Evolutionary conservation across 306 rosid genomes (phyloP).

Genomic region (Hylodesmum podocarpum): DNA sequence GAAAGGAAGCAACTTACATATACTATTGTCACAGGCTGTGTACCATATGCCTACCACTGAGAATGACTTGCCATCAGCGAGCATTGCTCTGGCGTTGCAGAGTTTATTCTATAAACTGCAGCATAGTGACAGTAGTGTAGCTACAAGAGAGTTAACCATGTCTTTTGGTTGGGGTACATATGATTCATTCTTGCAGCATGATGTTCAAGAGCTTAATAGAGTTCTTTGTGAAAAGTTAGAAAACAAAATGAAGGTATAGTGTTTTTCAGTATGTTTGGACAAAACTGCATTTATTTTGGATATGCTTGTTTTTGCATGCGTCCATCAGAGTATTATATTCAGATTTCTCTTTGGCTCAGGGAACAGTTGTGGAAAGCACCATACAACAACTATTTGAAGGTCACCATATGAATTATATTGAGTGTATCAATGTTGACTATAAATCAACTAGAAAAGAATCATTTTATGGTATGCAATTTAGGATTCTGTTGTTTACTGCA

Average conservation of each 20-base stretch:
- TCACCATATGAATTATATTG: neutral
- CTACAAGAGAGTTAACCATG: neutral
- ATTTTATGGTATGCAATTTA: neutral
- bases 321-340: neutral
- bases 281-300: neutral
- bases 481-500: neutral
- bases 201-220: conserved; percentile 2
- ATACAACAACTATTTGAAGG: neutral
- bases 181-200: neutral
- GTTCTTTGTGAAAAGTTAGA: conserved; percentile 1
- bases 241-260: neutral
- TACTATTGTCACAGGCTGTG: neutral
- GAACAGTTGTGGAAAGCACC: neutral
- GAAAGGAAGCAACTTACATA: neutral
- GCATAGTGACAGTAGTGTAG: neutral
- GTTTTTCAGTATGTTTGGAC: neutral
- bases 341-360: neutral
- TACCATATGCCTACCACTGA: neutral
- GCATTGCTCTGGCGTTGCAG: neutral
- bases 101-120: neutral
- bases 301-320: neutral
- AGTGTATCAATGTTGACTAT: neutral
- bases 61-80: neutral
- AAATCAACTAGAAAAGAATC: conserved; percentile 1
- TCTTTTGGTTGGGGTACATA: neutral